Percentiles rank a stretch among this genome's conserved stretches.
phyloP scores from a whole-genome alignment of 805 yeast species.

The Kodamaea hsintzibuensis region DNA sequence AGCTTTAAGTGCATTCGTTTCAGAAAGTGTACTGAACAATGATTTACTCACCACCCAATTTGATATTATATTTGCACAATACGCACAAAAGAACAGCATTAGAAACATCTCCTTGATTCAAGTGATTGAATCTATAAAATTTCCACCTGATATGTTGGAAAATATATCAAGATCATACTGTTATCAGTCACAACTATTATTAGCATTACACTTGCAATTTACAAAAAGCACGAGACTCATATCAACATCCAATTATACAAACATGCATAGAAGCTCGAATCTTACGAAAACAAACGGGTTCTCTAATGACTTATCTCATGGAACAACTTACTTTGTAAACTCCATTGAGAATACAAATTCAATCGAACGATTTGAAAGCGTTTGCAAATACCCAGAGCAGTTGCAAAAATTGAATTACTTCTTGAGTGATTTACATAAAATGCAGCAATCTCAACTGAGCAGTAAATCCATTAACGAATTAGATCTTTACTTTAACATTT shows the following conservation, averaged over 20 bases:
- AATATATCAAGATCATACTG: slow-evolving; percentile 20
- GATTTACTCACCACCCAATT: slow-evolving; percentile 16
- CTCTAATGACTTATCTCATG: slow-evolving; percentile 29
- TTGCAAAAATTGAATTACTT: slow-evolving; percentile 17
- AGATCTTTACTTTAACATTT: slow-evolving; percentile 26
- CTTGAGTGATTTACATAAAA: slow-evolving; percentile 17
- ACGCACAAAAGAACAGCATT: slow-evolving; percentile 16
- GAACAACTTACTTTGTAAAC: slow-evolving; percentile 24
- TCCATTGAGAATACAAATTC: slow-evolving; percentile 19
- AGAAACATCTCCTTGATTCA: slow-evolving; percentile 16
- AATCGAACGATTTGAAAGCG: slow-evolving; percentile 13
- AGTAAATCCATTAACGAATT: slow-evolving; percentile 26
- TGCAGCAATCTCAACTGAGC: slow-evolving; percentile 8
- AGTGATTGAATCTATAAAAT: slow-evolving; percentile 16
- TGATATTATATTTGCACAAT: slow-evolving; percentile 25
- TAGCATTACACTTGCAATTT: slow-evolving; percentile 29
- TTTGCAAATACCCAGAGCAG: slow-evolving; percentile 8
- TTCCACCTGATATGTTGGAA: slow-evolving; percentile 12
- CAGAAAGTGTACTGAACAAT: slow-evolving; percentile 15
- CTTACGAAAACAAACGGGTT: slow-evolving; percentile 2
- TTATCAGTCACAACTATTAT: slow-evolving; percentile 29
- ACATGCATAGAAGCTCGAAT: not conserved
- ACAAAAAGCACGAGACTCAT: slow-evolving; percentile 29
- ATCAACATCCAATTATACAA: slow-evolving; percentile 17
- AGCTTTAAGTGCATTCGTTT: slow-evolving; percentile 27